Base-by-base conservation (phyloP, 768 basidiomycete genomes). In the Russula olivacea region DNA sequence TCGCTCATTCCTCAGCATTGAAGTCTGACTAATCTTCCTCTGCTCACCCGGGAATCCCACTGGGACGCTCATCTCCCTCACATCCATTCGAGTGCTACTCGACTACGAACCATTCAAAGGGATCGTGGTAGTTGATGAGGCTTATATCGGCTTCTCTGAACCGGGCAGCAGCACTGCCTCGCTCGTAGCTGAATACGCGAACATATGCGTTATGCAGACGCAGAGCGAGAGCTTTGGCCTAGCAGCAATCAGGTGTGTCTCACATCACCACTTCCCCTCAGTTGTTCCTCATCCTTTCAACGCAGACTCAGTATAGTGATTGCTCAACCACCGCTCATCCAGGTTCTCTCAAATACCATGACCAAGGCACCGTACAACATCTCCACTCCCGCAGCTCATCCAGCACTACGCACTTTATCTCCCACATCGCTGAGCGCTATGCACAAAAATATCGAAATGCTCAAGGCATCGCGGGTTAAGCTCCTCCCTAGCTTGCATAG, bases 11-110 rank as follows among this genome's bases (percentile, higher is more conserved):
- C n/a, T n/a, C n/a, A n/a, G n/a, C n/a, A n/a, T n/a, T n/a, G n/a
- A n/a, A n/a, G n/a, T n/a, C n/a, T n/a, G n/a, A n/a, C n/a, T 99
- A 41, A 81, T 96, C 63, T 93, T 98, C 79, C 80, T 98, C 50
- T 97, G 94, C 74, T 98, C 96, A 1, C 97, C 97, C 3, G 97
- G 97, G 2, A 99, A 98, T 72, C 97, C 97, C 0, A 95, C 94
- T 0, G 93, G 94, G 10, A 98, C 95, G 0, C 74, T 87, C 30
- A 84, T 98, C 57, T 81, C 92, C 0, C 81, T 95, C 28, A 69
- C 80, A 11, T 80, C 86, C 14, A 78, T 98, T 62, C 81, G 83
- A 1, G 70, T 80, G 11, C 74, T 98, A 17, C 77, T 96, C 28
- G 86, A 93, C 34, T 90, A 90, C 73, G 80, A 85, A 10, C 78